Evolutionary conservation across 768 basidiomycete genomes (phyloP).

Genomic region (Tylopilus rubrobrunneus): DNA sequence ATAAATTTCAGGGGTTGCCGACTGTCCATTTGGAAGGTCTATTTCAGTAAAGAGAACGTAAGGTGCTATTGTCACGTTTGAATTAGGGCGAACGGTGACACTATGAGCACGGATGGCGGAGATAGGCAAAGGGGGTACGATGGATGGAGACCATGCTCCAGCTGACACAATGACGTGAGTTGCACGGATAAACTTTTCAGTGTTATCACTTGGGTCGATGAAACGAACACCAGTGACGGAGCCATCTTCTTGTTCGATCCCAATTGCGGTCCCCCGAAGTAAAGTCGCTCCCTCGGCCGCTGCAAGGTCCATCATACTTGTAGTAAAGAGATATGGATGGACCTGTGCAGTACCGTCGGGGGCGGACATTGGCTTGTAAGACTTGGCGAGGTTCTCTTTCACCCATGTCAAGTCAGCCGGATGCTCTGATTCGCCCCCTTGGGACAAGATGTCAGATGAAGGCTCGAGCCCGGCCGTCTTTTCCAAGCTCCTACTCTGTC

Average conservation of each 20-base stretch:
- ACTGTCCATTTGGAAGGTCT: conserved; percentile 28
- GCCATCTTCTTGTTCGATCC: conserved; percentile 40
- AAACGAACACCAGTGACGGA: conserved; percentile 48
- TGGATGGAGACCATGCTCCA: conserved; percentile 79
- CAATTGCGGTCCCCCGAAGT: conserved; percentile 43
- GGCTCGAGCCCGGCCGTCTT: conserved; percentile 48
- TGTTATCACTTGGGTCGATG: conserved; percentile 20
- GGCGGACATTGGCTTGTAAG: conserved; percentile 56
- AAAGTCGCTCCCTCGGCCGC: conserved; percentile 48
- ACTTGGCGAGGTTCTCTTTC: conserved; percentile 51
- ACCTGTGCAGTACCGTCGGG: conserved; percentile 64
- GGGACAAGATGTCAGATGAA: conserved; percentile 8
- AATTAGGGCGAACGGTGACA: conserved; percentile 54
- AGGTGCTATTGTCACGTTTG: conserved; percentile 50
- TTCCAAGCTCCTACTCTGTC: conserved; percentile 43
- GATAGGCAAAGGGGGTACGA: conserved; percentile 57
- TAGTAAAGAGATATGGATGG: conserved; percentile 72
- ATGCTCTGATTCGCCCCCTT: conserved; percentile 32
- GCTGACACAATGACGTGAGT: conserved; percentile 74
- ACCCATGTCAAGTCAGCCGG: conserved; percentile 56
- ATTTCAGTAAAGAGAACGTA: conserved; percentile 87
- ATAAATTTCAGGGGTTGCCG: conserved; percentile 64
- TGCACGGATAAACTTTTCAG: conserved; percentile 42
- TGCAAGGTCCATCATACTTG: conserved; percentile 65
- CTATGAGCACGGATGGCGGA: conserved; percentile 69